Conservation (phyloP, 106 monocot species). For the Platanthera guangdongensis region DNA sequence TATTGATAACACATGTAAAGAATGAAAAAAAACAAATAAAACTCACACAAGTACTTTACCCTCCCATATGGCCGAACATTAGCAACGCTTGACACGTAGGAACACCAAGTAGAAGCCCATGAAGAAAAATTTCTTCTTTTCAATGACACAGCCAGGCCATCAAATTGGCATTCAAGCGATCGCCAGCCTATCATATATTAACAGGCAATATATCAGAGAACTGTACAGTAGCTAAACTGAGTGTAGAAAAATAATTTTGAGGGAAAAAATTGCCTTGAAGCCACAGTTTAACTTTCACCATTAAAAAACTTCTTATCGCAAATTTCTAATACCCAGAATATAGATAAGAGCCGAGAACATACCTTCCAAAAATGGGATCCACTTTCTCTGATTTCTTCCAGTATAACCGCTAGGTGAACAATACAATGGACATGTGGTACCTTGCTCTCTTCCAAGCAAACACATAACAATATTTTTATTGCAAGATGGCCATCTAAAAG, state of each 20-base stretch:
- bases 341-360: neutral
- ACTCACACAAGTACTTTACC: conserved; percentile 19
- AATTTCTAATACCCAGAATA: neutral
- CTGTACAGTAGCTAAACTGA: conserved; percentile 3
- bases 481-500: neutral
- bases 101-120: conserved; percentile 77
- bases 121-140: conserved; percentile 45
- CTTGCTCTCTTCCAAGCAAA: conserved; percentile 56
- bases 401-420: conserved; percentile 28
- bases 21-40: neutral
- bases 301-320: neutral
- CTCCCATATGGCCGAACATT: conserved; percentile 48
- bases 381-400: conserved; percentile 43
- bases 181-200: conserved; percentile 56
- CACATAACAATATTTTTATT: conserved; percentile 42
- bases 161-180: conserved; percentile 62
- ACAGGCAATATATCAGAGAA: neutral
- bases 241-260: neutral
- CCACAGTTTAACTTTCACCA: neutral
- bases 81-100: conserved; percentile 63
- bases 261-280: neutral
- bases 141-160: conserved; percentile 47
- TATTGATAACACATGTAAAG: neutral
- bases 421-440: conserved; percentile 33
- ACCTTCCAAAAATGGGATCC: conserved; percentile 63